phyloP scores from a whole-genome alignment of 2,329 filamentous ascomycete genomes.

The Diaporthe citri region DNA sequence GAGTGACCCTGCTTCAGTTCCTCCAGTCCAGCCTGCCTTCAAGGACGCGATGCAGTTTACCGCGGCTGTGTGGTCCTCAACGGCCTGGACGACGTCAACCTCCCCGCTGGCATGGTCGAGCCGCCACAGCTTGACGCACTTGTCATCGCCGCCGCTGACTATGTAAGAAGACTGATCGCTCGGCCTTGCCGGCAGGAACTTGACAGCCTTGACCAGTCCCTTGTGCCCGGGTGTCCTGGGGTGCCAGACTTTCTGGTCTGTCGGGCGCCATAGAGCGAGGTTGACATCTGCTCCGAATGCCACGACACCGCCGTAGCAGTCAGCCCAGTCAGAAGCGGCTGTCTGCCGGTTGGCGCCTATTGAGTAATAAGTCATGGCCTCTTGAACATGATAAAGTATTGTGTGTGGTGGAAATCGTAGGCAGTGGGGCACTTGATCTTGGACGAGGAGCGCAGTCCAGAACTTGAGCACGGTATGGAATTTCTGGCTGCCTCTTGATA shows the following conservation, averaged over 20 bases:
- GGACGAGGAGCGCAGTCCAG: not conserved
- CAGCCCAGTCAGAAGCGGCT: slow-evolving; percentile 87
- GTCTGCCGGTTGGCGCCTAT: slow-evolving; percentile 92
- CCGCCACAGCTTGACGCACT: slow-evolving; percentile 80
- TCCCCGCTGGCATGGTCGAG: slow-evolving; percentile 49
- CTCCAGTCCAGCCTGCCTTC: slow-evolving; percentile 42
- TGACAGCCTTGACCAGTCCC: slow-evolving; percentile 85
- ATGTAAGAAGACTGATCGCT: slow-evolving; percentile 68
- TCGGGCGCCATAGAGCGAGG: slow-evolving; percentile 86
- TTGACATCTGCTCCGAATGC: slow-evolving; percentile 93
- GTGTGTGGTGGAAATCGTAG: not conserved
- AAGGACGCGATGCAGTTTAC: slow-evolving; percentile 76
- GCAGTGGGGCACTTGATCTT: slow-evolving; percentile 20
- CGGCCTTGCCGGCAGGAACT: slow-evolving; percentile 73
- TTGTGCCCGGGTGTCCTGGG: slow-evolving; percentile 71
- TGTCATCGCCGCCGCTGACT: slow-evolving; percentile 86
- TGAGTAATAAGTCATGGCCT: slow-evolving; percentile 68
- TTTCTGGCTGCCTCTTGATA: not conserved
- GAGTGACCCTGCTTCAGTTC: slow-evolving; percentile 49
- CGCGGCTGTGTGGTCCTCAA: slow-evolving; percentile 77
- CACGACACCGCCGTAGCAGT: slow-evolving; percentile 72
- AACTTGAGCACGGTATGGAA: not conserved
- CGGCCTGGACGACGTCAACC: slow-evolving; percentile 59
- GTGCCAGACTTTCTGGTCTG: slow-evolving; percentile 21
- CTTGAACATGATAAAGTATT: slow-evolving; percentile 25